These are phyloP conservation scores for Rhizopogon vulgaris DNA, from an alignment of 768 basidiomycete genomes.

Conservation along the genomic window DNA sequence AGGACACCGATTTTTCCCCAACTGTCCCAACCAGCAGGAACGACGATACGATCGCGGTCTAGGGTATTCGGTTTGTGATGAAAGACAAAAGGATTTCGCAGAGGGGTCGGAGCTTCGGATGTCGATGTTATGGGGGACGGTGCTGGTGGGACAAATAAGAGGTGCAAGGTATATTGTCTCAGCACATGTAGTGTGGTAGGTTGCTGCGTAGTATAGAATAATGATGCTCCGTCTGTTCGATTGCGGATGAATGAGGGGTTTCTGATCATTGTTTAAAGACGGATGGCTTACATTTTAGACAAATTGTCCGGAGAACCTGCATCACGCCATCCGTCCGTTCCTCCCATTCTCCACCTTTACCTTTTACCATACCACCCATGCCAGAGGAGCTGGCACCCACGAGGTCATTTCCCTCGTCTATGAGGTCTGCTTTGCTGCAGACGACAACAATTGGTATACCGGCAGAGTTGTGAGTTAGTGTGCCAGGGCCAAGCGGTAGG, in stretches of 20 bases:
- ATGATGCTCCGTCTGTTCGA: slow-evolving; percentile 73
- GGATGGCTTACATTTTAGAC: slow-evolving; percentile 73
- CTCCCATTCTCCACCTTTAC: slow-evolving; percentile 90
- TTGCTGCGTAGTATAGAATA: slow-evolving; percentile 87
- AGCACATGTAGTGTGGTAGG: slow-evolving; percentile 71
- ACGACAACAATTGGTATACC: slow-evolving; percentile 86
- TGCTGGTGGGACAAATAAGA: slow-evolving; percentile 58
- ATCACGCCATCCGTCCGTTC: slow-evolving; percentile 93
- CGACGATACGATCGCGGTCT: slow-evolving; percentile 86
- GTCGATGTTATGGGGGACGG: slow-evolving; percentile 36
- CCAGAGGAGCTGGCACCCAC: slow-evolving; percentile 65
- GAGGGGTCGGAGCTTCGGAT: slow-evolving; percentile 38
- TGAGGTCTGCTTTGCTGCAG: slow-evolving; percentile 90
- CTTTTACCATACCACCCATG: slow-evolving; percentile 89
- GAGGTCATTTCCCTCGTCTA: slow-evolving; percentile 75
- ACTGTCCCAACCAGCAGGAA: slow-evolving; percentile 96
- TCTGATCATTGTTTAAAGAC: not conserved
- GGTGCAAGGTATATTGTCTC: slow-evolving; percentile 75
- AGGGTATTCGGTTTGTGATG: slow-evolving; percentile 82
- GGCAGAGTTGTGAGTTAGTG: slow-evolving; percentile 77
- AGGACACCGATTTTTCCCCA: slow-evolving; percentile 94
- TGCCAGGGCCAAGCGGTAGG: slow-evolving; percentile 79
- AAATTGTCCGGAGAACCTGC: slow-evolving; percentile 91
- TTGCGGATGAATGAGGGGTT: slow-evolving; percentile 1
- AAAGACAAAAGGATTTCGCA: slow-evolving; percentile 83